A percentile compares a stretch with the other conserved stretches of the same genome.
Conservation (phyloP, 2,329 filamentous ascomycete species). For the Colletotrichum horii region DNA sequence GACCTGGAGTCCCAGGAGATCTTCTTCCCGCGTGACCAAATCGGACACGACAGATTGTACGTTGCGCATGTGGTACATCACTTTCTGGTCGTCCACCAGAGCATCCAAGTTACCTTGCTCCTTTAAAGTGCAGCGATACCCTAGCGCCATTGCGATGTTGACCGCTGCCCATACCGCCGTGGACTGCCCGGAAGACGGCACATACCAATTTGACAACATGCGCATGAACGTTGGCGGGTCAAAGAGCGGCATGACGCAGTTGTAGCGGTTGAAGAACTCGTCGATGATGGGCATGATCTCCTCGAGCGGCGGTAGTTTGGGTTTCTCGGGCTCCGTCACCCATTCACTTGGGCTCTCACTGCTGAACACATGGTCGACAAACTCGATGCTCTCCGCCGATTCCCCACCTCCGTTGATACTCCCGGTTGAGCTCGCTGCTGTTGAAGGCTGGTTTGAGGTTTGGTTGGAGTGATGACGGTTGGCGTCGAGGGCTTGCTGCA, state of each 20-base stretch:
- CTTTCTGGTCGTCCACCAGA: constrained; percentile 15
- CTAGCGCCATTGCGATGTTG: constrained; percentile 43
- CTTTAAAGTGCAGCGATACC: constrained; percentile 28
- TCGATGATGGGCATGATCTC: constrained; percentile 40
- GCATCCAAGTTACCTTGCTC: constrained; percentile 25
- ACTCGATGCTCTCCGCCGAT: background rate
- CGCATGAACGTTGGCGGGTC: constrained; percentile 39
- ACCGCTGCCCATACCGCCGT: constrained; percentile 39
- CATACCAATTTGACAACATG: constrained; percentile 40
- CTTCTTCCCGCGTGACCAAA: constrained; percentile 40
- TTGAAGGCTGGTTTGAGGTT: background rate
- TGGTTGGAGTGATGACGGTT: background rate
- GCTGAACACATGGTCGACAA: background rate
- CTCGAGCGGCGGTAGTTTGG: constrained; percentile 34
- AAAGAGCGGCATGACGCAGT: constrained; percentile 42
- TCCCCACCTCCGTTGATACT: background rate
- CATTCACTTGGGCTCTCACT: constrained; percentile 7
- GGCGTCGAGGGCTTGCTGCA: constrained; percentile 33
- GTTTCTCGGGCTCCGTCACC: constrained; percentile 18
- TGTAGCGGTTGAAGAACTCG: constrained; percentile 40
- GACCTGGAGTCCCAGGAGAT: constrained; percentile 43
- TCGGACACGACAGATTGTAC: constrained; percentile 43
- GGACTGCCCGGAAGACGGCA: constrained; percentile 19
- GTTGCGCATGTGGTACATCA: constrained; percentile 37
- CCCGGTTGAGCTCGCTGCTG: background rate